Base-by-base conservation (phyloP, 768 basidiomycete species). In the Paxillus rubicundulus region DNA sequence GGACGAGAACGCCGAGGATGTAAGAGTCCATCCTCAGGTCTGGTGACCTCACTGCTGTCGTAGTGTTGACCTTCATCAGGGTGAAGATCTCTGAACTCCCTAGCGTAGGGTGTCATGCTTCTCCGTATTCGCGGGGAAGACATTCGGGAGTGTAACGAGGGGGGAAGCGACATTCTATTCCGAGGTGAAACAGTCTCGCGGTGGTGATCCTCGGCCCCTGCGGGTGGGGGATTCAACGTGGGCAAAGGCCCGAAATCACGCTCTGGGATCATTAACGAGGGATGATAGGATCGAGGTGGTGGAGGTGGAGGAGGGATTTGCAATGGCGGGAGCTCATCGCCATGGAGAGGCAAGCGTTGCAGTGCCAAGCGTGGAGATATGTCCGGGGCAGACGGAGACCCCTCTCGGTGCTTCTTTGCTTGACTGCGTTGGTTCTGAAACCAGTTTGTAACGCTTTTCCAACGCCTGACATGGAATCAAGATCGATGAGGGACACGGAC, bases 361-460 rank as follows among this genome's bases (percentile, higher is more conserved):
- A 46, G 59, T 12, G 32, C 12, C 4, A 44, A 39, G 41, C 24
- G 55, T 18, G 45, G 41, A 41, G 62, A 41, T 2, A 54, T 36
- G 38, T 58, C 63, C 0, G 67, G 51, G 40, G 63, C 61, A 38
- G 70, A 64, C 45, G 59, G 55, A 6, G 55, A 59, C 45, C 85
- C 84, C 55, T 87, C 84, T 58, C 76, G 80, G 60, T 78, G 79
- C 72, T 86, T 87, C 74, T 85, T 86, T 30, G 86, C 82, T 57
- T 85, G 78, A 66, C 82, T 88, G 61, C 87, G 86, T 63, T 91
- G 87, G 62, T 89, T 89, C 75, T 90, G 88, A 67, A 91, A 91
- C 89, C 89, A 90, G 64, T 91, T 89, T 2, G 85, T 89, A 52
- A 91, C 83, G 51, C 82, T 87, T 70, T 88, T 83, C 70, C 86